Percentiles rank a stretch among this genome's conserved stretches.
Evolutionary conservation across 2,329 filamentous ascomycete species (phyloP).

Genomic region (Cryoendolithus antarcticus): DNA sequence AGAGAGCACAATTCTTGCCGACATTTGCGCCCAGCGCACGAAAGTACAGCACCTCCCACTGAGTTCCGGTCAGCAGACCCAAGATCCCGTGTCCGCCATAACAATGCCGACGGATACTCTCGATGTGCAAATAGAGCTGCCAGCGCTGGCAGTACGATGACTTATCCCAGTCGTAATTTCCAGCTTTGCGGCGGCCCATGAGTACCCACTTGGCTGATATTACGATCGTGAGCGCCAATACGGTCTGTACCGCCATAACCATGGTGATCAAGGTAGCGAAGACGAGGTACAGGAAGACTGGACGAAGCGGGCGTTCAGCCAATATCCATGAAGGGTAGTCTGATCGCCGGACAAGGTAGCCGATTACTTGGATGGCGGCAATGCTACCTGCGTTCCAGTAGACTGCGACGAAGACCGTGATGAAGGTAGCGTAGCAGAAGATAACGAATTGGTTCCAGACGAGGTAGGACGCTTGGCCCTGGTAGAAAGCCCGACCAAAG

Average conservation of each 20-base stretch:
- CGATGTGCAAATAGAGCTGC: conserved; percentile 43
- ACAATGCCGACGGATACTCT: conserved; percentile 39
- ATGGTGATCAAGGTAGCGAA: conserved; percentile 30
- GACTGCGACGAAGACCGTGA: conserved; percentile 34
- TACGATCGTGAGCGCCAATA: conserved; percentile 33
- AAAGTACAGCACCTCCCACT: conserved; percentile 43
- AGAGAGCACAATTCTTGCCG: conserved; percentile 43
- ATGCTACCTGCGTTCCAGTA: conserved; percentile 42
- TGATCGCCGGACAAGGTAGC: conserved; percentile 21
- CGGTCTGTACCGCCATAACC: conserved; percentile 32
- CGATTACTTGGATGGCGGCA: conserved; percentile 36
- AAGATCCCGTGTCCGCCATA: conserved; percentile 40
- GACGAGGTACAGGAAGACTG: conserved; percentile 30
- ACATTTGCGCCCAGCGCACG: conserved; percentile 41
- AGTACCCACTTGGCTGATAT: conserved; percentile 41
- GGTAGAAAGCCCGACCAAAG: conserved; percentile 46
- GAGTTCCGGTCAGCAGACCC: conserved; percentile 41
- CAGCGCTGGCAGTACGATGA: conserved; percentile 44
- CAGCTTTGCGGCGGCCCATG: conserved; percentile 38
- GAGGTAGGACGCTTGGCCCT: conserved; percentile 37
- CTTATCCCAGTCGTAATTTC: conserved; percentile 47
- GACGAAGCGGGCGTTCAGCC: conserved; percentile 12
- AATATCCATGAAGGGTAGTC: conserved; percentile 6
- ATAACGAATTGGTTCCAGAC: conserved; percentile 38
- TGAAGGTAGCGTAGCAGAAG: conserved; percentile 38